phyloP scores from a whole-genome alignment of 805 yeast species.

The Monosporozyma unispora region DNA sequence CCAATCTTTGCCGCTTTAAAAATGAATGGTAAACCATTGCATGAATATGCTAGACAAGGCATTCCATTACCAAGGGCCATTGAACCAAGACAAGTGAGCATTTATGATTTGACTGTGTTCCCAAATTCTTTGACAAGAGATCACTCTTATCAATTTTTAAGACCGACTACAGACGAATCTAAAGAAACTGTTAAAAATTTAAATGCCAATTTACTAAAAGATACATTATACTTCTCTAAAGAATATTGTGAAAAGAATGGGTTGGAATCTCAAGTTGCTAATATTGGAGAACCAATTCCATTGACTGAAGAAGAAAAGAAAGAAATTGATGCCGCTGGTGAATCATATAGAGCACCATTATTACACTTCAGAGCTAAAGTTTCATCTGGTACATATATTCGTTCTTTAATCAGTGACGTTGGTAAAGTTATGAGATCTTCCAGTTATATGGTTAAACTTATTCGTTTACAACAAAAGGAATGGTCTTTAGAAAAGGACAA shows the following conservation, averaged over 20 bases:
- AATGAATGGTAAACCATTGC: constrained; percentile 87
- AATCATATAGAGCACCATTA: constrained; percentile 48
- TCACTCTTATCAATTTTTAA: constrained; percentile 44
- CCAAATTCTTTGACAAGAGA: constrained; percentile 43
- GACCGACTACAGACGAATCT: constrained; percentile 28
- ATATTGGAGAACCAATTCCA: constrained; percentile 33
- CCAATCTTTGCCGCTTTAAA: constrained; percentile 92
- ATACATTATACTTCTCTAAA: constrained; percentile 49
- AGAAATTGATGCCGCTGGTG: constrained; percentile 27
- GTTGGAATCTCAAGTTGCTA: constrained; percentile 33
- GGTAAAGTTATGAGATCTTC: constrained; percentile 74
- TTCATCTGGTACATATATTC: constrained; percentile 90
- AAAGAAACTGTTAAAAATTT: constrained; percentile 20
- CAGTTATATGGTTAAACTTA: constrained; percentile 80
- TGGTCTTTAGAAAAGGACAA: constrained; percentile 68
- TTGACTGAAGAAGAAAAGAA: constrained; percentile 30
- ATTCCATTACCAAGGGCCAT: constrained; percentile 78
- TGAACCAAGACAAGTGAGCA: constrained; percentile 60
- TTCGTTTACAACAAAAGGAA: constrained; percentile 67
- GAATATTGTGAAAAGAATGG: constrained; percentile 42
- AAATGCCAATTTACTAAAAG: constrained; percentile 53
- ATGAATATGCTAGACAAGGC: constrained; percentile 89
- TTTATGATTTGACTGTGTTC: constrained; percentile 44
- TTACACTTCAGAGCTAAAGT: constrained; percentile 70
- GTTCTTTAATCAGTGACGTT: constrained; percentile 81